Evolutionary conservation across 164 flowering plant species (phyloP).

Genomic region (Amborella trichopoda): DNA sequence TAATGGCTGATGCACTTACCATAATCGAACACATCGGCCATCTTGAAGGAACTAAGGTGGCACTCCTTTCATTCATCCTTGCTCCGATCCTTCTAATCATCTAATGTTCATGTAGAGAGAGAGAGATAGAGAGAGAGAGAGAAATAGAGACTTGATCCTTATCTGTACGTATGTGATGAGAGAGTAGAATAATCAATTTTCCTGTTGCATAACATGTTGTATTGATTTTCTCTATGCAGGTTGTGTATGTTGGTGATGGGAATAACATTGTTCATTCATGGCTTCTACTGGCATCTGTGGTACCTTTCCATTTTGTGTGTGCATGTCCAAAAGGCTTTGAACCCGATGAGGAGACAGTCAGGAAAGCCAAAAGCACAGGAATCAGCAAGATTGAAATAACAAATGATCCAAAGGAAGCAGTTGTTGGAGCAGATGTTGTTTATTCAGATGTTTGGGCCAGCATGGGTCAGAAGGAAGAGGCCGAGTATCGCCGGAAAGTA

Average conservation of each 20-base stretch:
- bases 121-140: no score
- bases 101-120: no score
- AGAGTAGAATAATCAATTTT: no score
- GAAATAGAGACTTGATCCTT: no score
- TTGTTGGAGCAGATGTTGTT: constrained; percentile 87
- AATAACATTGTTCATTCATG: constrained; percentile 96
- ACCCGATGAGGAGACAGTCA: constrained; percentile 70
- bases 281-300: constrained; percentile 63
- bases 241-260: constrained; percentile 97
- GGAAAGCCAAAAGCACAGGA: constrained; percentile 65
- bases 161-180: no score
- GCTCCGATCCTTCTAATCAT: background rate
- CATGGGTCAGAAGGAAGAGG: constrained; percentile 98
- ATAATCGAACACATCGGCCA: constrained; percentile 86
- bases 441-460: constrained; percentile 99
- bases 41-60: constrained; percentile 94
- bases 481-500: constrained; percentile 70
- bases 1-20: constrained; percentile 98
- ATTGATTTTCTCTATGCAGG: constrained; percentile 31
- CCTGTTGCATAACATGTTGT: no score
- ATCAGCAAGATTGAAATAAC: constrained; percentile 84
- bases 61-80: background rate
- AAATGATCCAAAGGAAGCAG: constrained; percentile 87
- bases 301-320: constrained; percentile 92
- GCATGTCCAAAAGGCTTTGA: constrained; percentile 94